Evolutionary conservation across 2,329 filamentous ascomycete species (phyloP), one percentile per base, ranked within the genome.

Genomic region (Monilinia aucupariae): DNA sequence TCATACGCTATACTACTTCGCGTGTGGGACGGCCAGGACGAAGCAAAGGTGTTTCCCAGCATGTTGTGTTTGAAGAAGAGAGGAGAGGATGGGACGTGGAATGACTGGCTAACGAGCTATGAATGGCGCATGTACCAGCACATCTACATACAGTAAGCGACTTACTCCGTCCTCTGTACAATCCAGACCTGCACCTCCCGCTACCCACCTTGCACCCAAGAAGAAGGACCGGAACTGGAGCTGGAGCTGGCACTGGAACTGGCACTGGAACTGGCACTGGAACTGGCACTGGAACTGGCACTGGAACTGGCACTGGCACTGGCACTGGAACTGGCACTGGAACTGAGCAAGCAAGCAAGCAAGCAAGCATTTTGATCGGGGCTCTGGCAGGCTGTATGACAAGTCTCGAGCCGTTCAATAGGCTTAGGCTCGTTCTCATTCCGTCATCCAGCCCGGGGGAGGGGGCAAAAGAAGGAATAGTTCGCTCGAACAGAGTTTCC

Each of bases 101-200:
- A 47, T 61, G n/a, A 61, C 50, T 61, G 59, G 59, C 47, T 39
- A 22, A 48, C 50, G 15, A 34, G n/a, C 25, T 34, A 25, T 25
- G 20, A 30, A 32, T 45, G 13, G 25, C 27, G n/a, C 20, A 25
- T 30, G 27, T 47, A 56, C 47, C 39, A 27, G 45, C 27, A 30
- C 27, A 30, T 30, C 3, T 34, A 34, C 27, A 55, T 55, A 10
- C 50, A 32, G 30, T n/a, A 32, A 17, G 10, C 12, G 8, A n/a
- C 30, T 55, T 30, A n/a, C 20, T 20, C 17, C 20, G 12, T 15
- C 37, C 3, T 32, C 3, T 27, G 27, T 50, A 32, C 6, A 30
- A 25, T 54, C 3, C 37, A 32, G 13, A 12, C 20, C 22, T 45
- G 25, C 32, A 32, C 25, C 27, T 20, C 52, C 52, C 20, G 25